phyloP scores from a whole-genome alignment of 108 stramenopile species.

The Cyclotella atomus region DNA sequence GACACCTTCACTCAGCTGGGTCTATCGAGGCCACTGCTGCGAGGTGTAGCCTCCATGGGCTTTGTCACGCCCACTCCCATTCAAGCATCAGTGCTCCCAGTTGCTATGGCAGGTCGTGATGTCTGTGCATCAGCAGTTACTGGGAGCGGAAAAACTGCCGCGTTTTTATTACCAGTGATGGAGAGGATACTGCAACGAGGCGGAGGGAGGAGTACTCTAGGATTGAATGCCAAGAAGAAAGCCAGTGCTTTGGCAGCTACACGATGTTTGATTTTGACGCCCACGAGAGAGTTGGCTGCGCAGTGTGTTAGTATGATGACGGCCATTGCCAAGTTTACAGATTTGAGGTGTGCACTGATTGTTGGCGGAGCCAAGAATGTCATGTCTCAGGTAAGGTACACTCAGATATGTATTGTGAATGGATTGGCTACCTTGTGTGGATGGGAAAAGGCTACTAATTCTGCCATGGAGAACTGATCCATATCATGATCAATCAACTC shows the following conservation, averaged over 20 bases:
- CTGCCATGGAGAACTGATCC: slow-evolving; percentile 53
- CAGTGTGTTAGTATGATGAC: slow-evolving; percentile 92
- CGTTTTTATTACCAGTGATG: slow-evolving; percentile 94
- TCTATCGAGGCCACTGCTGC: slow-evolving; percentile 92
- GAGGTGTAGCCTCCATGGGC: slow-evolving; percentile 94
- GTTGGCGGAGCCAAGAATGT: slow-evolving; percentile 97
- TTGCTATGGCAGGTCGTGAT: slow-evolving; percentile 93
- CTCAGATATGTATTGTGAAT: neutral
- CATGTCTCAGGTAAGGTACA: slow-evolving; percentile 73
- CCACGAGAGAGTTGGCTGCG: slow-evolving; percentile 94
- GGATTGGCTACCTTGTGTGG: neutral
- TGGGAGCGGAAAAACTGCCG: slow-evolving; percentile 94
- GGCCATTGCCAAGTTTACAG: slow-evolving; percentile 89
- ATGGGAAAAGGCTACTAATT: slow-evolving; percentile 9
- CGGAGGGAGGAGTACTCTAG: slow-evolving; percentile 49
- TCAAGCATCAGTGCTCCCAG: slow-evolving; percentile 91
- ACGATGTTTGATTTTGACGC: slow-evolving; percentile 87
- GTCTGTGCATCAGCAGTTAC: slow-evolving; percentile 93
- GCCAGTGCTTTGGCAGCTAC: slow-evolving; percentile 56
- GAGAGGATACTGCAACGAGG: slow-evolving; percentile 93
- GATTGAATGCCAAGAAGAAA: slow-evolving; percentile 31
- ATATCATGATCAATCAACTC: slow-evolving; percentile 33
- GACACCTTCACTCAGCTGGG: slow-evolving; percentile 90
- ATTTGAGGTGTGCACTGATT: slow-evolving; percentile 77
- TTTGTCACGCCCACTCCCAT: slow-evolving; percentile 95